Base-by-base conservation (phyloP, 306 rosid species). In the Morella rubra region DNA sequence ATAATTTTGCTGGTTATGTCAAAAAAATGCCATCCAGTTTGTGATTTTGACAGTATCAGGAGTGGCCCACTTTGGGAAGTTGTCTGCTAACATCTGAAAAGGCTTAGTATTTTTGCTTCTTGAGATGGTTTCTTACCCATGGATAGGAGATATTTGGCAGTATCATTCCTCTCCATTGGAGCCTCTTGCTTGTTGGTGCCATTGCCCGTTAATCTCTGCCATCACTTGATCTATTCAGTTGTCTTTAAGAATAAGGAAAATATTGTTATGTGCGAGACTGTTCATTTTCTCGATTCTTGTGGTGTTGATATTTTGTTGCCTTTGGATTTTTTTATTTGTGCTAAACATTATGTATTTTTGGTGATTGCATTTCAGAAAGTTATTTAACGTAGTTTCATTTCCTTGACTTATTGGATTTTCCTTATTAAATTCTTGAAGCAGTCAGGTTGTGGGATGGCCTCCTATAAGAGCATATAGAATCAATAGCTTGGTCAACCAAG, bases 401-500 rank as follows among this genome's bases (percentile, higher is more conserved):
- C 74, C 27, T 73, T 65, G 15, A 61, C 83, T 85, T 73, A 77
- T 59, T 59, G 52, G 62, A 44, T 75, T 84, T 10, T 52, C 71
- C 64, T 64, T 72, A 19, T 85, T 74, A 77, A 40, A 77, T 85
- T 79, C 72, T 73, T 78, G 71, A 32, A 74, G 82, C 88, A 95
- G 96, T 84, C 97, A 92, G 87, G 92, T 91, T 50, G 96, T 95
- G 80, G 99, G 99, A 65, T 95, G 99, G 99, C 99, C 99, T 65
- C 99, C 99, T 44, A 85, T 95, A 83, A 78, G 90, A 83, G 44
- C 89, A 64, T 85, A 82, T 69, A 87, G 99, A 85, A 88, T 91
- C 93, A 92, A 90, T 71, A 91, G 91, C 85, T 77, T 87, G 86
- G 89, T 81, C 58, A 83, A 73, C 85, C 88, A 87, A 27, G 79